Conservation (phyloP, 306 rosid genomes). For the Vachellia collinsii region DNA sequence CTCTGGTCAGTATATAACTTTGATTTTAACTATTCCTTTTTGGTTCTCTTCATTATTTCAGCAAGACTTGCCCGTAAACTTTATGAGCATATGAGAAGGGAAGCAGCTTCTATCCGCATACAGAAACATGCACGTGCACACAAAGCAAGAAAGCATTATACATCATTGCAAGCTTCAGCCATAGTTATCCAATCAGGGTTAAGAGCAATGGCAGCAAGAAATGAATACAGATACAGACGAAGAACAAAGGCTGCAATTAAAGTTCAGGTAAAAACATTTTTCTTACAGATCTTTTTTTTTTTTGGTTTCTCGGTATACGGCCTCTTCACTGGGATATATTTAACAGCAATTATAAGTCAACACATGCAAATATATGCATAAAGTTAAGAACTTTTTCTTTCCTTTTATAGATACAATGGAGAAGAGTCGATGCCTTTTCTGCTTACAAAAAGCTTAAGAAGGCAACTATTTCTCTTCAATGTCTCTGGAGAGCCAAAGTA, state of each 20-base stretch:
- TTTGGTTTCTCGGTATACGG: no score
- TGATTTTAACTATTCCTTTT: conserved; percentile 13
- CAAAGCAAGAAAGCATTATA: conserved; percentile 58
- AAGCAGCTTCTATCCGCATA: conserved; percentile 77
- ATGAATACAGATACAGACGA: conserved; percentile 65
- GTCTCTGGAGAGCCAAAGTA: conserved; percentile 80
- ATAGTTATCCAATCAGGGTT: conserved; percentile 74
- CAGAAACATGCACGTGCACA: conserved; percentile 74
- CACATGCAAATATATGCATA: background rate
- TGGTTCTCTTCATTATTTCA: conserved; percentile 37
- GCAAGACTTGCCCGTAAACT: conserved; percentile 71
- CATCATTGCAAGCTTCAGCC: conserved; percentile 60
- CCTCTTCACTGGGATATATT: background rate
- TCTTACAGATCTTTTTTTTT: background rate
- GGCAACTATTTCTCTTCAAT: conserved; percentile 70
- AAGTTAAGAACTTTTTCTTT: conserved; percentile 20
- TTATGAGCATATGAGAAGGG: conserved; percentile 69
- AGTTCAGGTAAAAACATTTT: conserved; percentile 62
- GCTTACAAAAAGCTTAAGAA: conserved; percentile 65
- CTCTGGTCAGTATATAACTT: conserved; percentile 23
- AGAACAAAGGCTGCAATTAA: conserved; percentile 74
- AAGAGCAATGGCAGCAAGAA: conserved; percentile 82
- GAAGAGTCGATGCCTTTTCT: conserved; percentile 62
- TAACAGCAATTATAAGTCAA: conserved; percentile 27
- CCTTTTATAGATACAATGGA: conserved; percentile 74